These are phyloP conservation scores for Sporobolomyces roseus DNA, from an alignment of 768 basidiomycete species.

Conservation along the genomic window DNA sequence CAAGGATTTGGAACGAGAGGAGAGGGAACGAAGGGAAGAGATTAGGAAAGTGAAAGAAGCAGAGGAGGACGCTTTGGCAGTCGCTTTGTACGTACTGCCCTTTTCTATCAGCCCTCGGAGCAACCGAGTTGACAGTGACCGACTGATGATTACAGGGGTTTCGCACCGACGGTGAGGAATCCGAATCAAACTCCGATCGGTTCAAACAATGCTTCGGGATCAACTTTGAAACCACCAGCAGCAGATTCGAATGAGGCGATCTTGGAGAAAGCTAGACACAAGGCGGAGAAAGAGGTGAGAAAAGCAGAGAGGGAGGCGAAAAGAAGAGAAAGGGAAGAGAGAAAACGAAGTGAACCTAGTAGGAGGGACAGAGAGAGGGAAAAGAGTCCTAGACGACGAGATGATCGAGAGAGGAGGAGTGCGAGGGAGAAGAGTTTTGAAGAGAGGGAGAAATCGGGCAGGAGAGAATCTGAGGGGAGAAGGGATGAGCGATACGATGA, in stretches of 20 bases:
- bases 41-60: conserved; percentile 76
- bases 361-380: conserved; percentile 51
- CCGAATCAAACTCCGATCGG: conserved; percentile 1
- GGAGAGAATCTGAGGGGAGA: background rate
- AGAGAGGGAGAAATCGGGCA: conserved; percentile 46
- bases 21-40: conserved; percentile 59
- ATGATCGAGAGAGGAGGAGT: background rate
- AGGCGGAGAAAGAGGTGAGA: conserved; percentile 48
- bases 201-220: too few species aligned
- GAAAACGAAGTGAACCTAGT: conserved; percentile 46
- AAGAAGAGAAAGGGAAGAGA: conserved; percentile 11
- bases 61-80: conserved; percentile 80
- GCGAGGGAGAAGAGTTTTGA: conserved; percentile 42
- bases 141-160: conserved; percentile 57
- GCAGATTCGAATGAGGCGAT: conserved; percentile 39
- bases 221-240: conserved; percentile 16
- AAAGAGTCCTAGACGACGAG: conserved; percentile 49
- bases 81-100: conserved; percentile 61
- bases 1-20: conserved; percentile 48
- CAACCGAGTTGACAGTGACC: background rate
- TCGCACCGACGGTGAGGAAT: conserved; percentile 53
- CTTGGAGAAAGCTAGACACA: conserved; percentile 46
- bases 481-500: conserved; percentile 1
- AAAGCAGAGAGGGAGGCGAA: conserved; percentile 54
- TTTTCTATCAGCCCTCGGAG: background rate